Percentiles rank a stretch among this genome's conserved stretches.
Evolutionary conservation across 805 yeast species (phyloP).

Genomic region (Ogataea allantospora): DNA sequence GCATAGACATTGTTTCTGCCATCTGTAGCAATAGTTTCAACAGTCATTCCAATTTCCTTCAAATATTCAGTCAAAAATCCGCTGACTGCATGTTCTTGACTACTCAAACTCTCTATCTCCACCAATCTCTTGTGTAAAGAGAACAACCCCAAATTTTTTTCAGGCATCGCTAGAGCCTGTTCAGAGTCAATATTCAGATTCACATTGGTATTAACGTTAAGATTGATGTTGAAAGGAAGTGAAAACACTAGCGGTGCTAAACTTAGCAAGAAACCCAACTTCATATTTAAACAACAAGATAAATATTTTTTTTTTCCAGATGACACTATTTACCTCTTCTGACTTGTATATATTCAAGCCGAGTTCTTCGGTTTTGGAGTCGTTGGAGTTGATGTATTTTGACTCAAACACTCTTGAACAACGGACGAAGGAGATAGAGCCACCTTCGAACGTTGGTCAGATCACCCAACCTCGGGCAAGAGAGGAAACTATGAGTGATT

Average conservation of each 20-base stretch:
- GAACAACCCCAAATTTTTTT: constrained; percentile 16
- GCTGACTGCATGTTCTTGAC: constrained; percentile 38
- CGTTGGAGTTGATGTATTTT: constrained; percentile 54
- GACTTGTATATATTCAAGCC: constrained; percentile 53
- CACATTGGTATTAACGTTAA: constrained; percentile 10
- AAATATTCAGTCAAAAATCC: constrained; percentile 40
- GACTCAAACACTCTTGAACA: constrained; percentile 46
- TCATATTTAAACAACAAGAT: neutral
- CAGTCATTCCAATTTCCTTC: constrained; percentile 46
- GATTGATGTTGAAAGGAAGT: constrained; percentile 7
- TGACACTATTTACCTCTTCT: constrained; percentile 5
- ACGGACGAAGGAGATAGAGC: constrained; percentile 20
- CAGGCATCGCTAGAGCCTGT: neutral
- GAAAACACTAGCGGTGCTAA: neutral
- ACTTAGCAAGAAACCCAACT: neutral
- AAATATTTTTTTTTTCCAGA: neutral
- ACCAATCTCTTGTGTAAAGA: constrained; percentile 37
- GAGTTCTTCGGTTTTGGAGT: constrained; percentile 37
- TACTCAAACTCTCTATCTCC: constrained; percentile 36
- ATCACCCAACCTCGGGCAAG: constrained; percentile 18
- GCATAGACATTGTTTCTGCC: constrained; percentile 56
- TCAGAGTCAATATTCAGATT: constrained; percentile 3
- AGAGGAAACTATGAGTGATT: constrained; percentile 15
- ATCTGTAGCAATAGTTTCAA: constrained; percentile 42
- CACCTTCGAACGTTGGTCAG: neutral